phyloP scores from a whole-genome alignment of 208 protist genomes.

The Trypanosoma congolense region DNA sequence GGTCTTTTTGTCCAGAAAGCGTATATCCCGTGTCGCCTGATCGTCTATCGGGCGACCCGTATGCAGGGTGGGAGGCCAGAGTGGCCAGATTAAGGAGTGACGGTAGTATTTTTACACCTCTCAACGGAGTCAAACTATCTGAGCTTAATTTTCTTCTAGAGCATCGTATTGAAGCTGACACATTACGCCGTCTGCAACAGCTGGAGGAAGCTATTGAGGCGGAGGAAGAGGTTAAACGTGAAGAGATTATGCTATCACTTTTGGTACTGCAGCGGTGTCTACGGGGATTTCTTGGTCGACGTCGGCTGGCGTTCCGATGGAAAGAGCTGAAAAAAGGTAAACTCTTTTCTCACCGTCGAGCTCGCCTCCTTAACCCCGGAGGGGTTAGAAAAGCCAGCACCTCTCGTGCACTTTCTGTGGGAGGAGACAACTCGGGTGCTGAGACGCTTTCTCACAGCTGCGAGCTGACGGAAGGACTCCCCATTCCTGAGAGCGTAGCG shows the following conservation, averaged over 20 bases:
- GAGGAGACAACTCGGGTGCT: too few relatives aligned
- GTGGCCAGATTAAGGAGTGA: constrained; percentile 10
- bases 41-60: constrained; percentile 11
- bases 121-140: constrained; percentile 45
- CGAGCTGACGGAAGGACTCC: constrained; percentile 5
- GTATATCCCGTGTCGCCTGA: constrained; percentile 7
- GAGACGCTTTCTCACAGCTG: background rate
- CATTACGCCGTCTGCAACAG: constrained; percentile 8
- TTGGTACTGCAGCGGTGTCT: constrained; percentile 49
- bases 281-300: constrained; percentile 30
- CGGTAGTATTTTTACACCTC: constrained; percentile 42
- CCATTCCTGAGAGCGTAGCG: constrained; percentile 9
- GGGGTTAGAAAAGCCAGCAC: background rate
- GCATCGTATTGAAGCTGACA: constrained; percentile 27
- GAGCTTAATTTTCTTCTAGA: constrained; percentile 27
- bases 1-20: too few relatives aligned
- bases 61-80: constrained; percentile 12
- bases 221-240: constrained; percentile 34
- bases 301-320: constrained; percentile 24
- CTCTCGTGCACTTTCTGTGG: too few relatives aligned
- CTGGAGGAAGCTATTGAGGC: constrained; percentile 4
- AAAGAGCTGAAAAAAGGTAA: background rate
- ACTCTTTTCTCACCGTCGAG: background rate
- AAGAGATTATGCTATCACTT: constrained; percentile 30
- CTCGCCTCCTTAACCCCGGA: background rate